Conservation (phyloP, 371 early-diverging fungal genomes). For the Umbelopsis sp. region DNA sequence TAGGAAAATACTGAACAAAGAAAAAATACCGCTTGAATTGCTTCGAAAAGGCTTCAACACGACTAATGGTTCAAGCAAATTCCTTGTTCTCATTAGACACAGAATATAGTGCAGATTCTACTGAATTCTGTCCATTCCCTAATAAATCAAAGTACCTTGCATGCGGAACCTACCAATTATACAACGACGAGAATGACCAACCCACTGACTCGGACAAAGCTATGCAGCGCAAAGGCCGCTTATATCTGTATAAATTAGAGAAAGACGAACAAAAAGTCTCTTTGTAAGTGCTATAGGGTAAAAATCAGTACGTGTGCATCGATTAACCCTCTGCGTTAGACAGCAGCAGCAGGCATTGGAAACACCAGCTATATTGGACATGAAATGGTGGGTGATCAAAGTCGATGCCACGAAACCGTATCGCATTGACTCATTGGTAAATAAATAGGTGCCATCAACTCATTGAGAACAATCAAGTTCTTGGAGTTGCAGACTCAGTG, state of each 20-base stretch:
- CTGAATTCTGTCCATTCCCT: slow-evolving; percentile 77
- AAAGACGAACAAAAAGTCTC: neutral
- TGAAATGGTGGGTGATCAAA: slow-evolving; percentile 68
- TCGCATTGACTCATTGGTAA: too few species aligned
- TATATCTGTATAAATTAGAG: slow-evolving; percentile 25
- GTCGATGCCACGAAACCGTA: neutral
- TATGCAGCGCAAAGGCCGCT: slow-evolving; percentile 43
- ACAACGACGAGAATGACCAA: slow-evolving; percentile 25
- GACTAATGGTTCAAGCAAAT: slow-evolving; percentile 29
- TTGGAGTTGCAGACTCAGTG: slow-evolving; percentile 68
- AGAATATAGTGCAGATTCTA: slow-evolving; percentile 78
- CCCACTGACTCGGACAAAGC: slow-evolving; percentile 41
- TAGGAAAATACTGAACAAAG: neutral
- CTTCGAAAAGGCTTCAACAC: too few species aligned
- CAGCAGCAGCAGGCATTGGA: slow-evolving; percentile 55
- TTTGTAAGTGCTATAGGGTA: neutral
- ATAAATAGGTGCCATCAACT: slow-evolving; percentile 44
- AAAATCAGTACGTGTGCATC: neutral
- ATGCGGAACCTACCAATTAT: slow-evolving; percentile 84
- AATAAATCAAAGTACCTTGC: slow-evolving; percentile 53
- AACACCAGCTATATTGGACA: slow-evolving; percentile 79
- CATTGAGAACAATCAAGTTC: slow-evolving; percentile 41
- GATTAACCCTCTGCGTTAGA: neutral
- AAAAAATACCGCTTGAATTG: too few species aligned
- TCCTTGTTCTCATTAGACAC: slow-evolving; percentile 68